These are phyloP conservation scores for Aspergillus quadrilineatus DNA, from an alignment of 2,329 filamentous ascomycete genomes.

Conservation along the genomic window DNA sequence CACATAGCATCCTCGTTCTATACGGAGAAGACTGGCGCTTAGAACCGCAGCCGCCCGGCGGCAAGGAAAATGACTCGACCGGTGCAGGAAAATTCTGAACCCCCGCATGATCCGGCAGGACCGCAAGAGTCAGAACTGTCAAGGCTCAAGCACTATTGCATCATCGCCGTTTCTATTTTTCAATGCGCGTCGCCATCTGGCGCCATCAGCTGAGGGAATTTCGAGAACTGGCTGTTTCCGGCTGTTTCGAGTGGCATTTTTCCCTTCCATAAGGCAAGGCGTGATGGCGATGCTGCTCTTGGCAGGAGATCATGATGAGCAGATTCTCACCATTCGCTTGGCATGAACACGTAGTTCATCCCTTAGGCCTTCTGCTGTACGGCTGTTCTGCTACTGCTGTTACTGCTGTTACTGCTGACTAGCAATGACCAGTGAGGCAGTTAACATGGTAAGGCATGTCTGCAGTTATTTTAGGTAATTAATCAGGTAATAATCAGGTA, in stretches of 20 bases:
- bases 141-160: constrained; percentile 13
- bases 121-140: neutral
- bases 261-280: neutral
- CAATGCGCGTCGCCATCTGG: constrained; percentile 8
- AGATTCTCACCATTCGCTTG: constrained; percentile 7
- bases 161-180: constrained; percentile 8
- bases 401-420: neutral
- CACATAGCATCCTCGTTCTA: neutral
- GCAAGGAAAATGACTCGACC: constrained; percentile 1
- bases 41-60: constrained; percentile 1
- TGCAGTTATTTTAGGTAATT: constrained; percentile 7
- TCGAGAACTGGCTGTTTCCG: neutral
- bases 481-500: too few relatives aligned
- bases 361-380: neutral
- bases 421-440: neutral
- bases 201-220: constrained; percentile 12
- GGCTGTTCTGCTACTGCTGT: neutral
- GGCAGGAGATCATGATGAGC: constrained; percentile 11
- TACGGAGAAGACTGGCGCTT: neutral
- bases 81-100: neutral
- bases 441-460: neutral
- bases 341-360: neutral
- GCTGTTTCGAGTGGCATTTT: neutral
- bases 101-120: constrained; percentile 14
- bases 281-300: neutral